Base-by-base conservation (phyloP, 768 basidiomycete species). In the Leccinum broughii region DNA sequence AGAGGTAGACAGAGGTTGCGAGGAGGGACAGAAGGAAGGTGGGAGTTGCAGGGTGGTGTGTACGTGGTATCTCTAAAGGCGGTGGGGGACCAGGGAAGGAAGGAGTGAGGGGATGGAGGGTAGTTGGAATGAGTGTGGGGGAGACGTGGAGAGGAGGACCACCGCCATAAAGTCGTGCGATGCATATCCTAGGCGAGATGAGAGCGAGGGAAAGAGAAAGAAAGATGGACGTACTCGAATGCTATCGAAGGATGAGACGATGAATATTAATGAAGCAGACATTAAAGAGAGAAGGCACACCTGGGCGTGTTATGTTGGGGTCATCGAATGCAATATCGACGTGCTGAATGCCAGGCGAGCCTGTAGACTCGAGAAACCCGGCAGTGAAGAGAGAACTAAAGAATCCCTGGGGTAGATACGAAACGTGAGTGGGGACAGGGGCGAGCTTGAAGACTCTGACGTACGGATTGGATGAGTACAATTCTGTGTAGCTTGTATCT, bases 371-470 rank as follows among this genome's bases (percentile, higher is more conserved):
- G 32, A 80, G 75, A 67, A 91, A 93, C 4, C 89, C 91, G 2
- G 85, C 83, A 1, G 89, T 92, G 75, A 96, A 97, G 22, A 97
- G 82, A 34, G 91, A 87, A 52, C 85, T 81, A 76, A 96, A 95
- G 81, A 93, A 97, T 11, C 90, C 94, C 88, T 91, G 67, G 1
- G 1, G 65, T 39, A 54, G 61, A 41, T 51, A 54, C 66, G 22
- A 34, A 46, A 41, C 48, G 55, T 66, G 28, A 51, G 62, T 50
- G 51, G 6, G 34, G 28, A 24, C 4, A 58, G 46, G 20, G 20
- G 15, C 4, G 34, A 17, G 26, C 34, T 6, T 11, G 44, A 46
- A 46, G 41, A 32, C 32, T 32, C 32, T 10, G 34, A 81, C 85
- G 57, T 57, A 92, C 92, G 9, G 93, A 86, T 74, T 96, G 95